These are phyloP conservation scores for Pseudozyma sp. DNA, from an alignment of 1,284 basidiomycete genomes.

Conservation along the genomic window DNA sequence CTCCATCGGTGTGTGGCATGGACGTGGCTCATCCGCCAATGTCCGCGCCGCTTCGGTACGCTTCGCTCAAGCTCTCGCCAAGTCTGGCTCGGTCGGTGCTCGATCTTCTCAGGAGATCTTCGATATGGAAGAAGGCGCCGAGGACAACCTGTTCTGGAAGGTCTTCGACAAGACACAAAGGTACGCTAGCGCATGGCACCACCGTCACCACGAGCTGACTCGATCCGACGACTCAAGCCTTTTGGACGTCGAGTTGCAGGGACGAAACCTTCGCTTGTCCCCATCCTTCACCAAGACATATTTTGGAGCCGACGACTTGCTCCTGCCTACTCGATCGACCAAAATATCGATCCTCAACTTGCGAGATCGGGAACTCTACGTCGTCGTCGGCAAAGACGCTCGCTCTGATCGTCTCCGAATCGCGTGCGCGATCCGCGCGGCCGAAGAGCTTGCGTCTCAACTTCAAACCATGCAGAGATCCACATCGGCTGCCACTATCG, in stretches of 20 bases:
- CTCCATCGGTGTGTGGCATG: conserved; percentile 62
- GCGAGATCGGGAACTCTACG: conserved; percentile 50
- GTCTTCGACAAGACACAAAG: conserved; percentile 42
- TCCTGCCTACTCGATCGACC: conserved; percentile 26
- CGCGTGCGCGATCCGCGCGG: conserved; percentile 39
- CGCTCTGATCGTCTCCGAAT: conserved; percentile 39
- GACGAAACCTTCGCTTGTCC: conserved; percentile 15
- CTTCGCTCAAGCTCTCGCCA: conserved; percentile 49
- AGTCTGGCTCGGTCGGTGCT: conserved; percentile 23
- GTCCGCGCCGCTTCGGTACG: conserved; percentile 49
- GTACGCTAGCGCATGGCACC: conserved; percentile 53
- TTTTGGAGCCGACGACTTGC: conserved; percentile 39
- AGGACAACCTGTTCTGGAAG: conserved; percentile 55
- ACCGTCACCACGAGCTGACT: conserved; percentile 21
- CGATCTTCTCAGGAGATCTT: conserved; percentile 23
- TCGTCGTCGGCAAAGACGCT: conserved; percentile 56
- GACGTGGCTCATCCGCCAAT: conserved; percentile 40
- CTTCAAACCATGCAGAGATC: conserved; percentile 21
- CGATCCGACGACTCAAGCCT: conserved; percentile 21
- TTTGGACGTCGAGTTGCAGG: conserved; percentile 35
- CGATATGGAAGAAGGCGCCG: conserved; percentile 60
- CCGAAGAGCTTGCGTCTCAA: conserved; percentile 33
- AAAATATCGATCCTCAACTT: conserved; percentile 52
- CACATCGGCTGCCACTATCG: not conserved
- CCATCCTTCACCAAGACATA: conserved; percentile 20